Evolutionary conservation across 805 yeast species (phyloP).

Genomic region (Saccharomycopsis schoenii): DNA sequence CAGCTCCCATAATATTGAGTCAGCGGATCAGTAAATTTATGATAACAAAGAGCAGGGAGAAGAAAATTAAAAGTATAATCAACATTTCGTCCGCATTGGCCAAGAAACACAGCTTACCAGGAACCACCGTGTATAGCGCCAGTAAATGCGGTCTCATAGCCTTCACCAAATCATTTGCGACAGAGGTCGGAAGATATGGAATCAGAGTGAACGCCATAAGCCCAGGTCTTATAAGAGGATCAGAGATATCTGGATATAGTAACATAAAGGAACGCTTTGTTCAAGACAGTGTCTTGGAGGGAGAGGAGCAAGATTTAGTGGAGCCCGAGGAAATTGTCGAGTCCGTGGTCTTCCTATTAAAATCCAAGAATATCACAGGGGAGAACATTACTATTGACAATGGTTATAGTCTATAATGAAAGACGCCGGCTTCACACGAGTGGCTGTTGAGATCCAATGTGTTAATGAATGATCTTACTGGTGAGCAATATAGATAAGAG

Average conservation of each 20-base stretch:
- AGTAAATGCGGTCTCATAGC: slow-evolving; percentile 63
- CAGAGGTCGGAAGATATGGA: slow-evolving; percentile 42
- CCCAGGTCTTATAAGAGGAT: slow-evolving; percentile 59
- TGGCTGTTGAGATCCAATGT: too few species aligned
- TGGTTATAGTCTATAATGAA: slow-evolving; percentile 19
- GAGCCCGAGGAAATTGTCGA: slow-evolving; percentile 21
- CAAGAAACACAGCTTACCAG: slow-evolving; percentile 33
- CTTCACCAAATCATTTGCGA: slow-evolving; percentile 48
- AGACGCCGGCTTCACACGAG: too few species aligned
- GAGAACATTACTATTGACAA: slow-evolving; percentile 25
- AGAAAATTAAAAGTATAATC: slow-evolving; percentile 27
- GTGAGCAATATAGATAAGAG: too few species aligned
- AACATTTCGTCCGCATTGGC: slow-evolving; percentile 63
- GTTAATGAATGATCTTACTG: too few species aligned
- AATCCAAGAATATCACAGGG: slow-evolving; percentile 24
- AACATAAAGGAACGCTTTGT: background rate
- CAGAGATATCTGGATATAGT: slow-evolving; percentile 42
- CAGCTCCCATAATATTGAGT: slow-evolving; percentile 51
- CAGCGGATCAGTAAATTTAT: slow-evolving; percentile 43
- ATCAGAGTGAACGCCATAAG: slow-evolving; percentile 56
- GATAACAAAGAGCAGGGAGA: slow-evolving; percentile 28
- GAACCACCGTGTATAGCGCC: slow-evolving; percentile 59
- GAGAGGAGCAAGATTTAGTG: background rate
- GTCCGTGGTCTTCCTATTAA: slow-evolving; percentile 21
- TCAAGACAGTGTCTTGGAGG: background rate